These are phyloP conservation scores for Calonectria multiphialidica DNA, from an alignment of 2,329 filamentous ascomycete genomes.

Conservation along the genomic window DNA sequence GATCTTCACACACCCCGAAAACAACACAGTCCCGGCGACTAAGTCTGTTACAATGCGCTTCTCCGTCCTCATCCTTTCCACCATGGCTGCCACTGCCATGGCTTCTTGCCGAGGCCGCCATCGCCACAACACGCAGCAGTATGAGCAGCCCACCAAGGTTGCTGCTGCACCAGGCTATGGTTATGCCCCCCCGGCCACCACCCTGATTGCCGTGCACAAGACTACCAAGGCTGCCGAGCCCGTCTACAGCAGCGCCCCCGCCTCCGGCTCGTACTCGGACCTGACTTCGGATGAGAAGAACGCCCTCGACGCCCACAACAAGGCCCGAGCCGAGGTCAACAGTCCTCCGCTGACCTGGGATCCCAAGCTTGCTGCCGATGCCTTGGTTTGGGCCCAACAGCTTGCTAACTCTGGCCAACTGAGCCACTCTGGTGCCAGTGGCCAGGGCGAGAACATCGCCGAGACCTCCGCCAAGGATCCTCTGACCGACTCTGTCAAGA, in stretches of 20 bases:
- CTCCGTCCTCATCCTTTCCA: constrained; percentile 28
- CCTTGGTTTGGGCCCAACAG: constrained; percentile 36
- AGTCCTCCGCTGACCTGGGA: constrained; percentile 32
- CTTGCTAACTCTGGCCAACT: constrained; percentile 29
- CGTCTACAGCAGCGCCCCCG: background rate
- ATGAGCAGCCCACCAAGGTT: background rate
- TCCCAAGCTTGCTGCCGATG: constrained; percentile 29
- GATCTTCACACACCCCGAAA: background rate
- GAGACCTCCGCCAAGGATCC: constrained; percentile 19
- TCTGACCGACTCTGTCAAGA: constrained; percentile 28
- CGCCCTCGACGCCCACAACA: constrained; percentile 38
- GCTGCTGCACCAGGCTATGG: background rate
- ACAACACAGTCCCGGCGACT: background rate
- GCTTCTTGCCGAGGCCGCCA: constrained; percentile 11
- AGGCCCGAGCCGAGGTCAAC: constrained; percentile 35
- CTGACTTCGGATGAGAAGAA: constrained; percentile 32
- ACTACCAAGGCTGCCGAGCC: background rate
- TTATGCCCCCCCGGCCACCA: background rate
- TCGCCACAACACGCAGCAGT: background rate
- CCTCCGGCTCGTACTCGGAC: background rate
- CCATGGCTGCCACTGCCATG: constrained; percentile 31
- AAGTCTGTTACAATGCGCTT: constrained; percentile 34
- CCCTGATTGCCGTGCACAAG: background rate
- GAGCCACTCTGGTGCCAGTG: constrained; percentile 27
- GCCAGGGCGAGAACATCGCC: constrained; percentile 39